A percentile compares a stretch with the other conserved stretches of the same genome.
These are phyloP conservation scores for Mercurialis annua DNA, from an alignment of 345 rosid species.

Conservation along the genomic window DNA sequence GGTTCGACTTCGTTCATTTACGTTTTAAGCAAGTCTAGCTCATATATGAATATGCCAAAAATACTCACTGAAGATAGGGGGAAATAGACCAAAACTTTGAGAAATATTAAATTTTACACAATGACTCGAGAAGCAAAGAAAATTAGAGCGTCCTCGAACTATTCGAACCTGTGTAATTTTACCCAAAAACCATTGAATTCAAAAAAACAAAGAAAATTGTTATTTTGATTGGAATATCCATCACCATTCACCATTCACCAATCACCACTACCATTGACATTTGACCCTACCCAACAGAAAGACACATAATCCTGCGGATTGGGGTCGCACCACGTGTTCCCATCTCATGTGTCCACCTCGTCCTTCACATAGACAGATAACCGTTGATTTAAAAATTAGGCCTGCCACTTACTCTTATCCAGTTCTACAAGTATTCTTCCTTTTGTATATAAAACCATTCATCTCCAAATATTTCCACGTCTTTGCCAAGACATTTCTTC, in stretches of 20 bases:
- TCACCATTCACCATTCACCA: slow-evolving; percentile 16
- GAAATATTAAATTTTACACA: no score
- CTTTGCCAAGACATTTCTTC: background rate
- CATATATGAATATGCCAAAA: no score
- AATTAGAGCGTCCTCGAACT: no score
- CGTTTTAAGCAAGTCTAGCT: no score
- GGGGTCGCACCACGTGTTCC: slow-evolving; percentile 37
- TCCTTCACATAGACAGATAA: slow-evolving; percentile 3
- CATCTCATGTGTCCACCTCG: slow-evolving; percentile 11
- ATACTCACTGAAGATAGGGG: no score
- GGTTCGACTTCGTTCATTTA: no score
- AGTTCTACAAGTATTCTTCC: background rate
- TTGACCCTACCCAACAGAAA: slow-evolving; percentile 31
- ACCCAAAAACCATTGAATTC: no score
- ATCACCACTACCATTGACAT: slow-evolving; percentile 12
- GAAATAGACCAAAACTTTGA: no score
- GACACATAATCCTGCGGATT: slow-evolving; percentile 12
- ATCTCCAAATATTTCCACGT: background rate
- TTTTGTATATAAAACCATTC: background rate
- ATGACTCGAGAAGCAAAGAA: no score
- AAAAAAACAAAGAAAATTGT: background rate
- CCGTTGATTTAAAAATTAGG: slow-evolving; percentile 25
- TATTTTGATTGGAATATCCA: slow-evolving; percentile 16
- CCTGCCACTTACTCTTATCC: background rate
- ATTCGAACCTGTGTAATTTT: no score